These are phyloP conservation scores for Alternaria conjuncta DNA, from an alignment of 2,329 filamentous ascomycete genomes.

Conservation along the genomic window DNA sequence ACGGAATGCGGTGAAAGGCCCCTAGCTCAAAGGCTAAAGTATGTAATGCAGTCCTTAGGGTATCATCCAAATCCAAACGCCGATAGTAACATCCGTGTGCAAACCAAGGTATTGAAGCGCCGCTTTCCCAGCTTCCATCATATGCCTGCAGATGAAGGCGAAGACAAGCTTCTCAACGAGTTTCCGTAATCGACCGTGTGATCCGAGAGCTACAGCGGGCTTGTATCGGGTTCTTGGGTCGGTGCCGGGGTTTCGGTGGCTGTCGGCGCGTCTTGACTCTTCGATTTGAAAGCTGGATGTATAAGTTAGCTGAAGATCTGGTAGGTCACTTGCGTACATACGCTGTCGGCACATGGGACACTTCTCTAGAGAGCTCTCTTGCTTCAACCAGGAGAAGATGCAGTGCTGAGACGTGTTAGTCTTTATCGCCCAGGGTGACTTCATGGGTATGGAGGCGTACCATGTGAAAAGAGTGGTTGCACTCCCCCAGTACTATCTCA, in stretches of 20 bases:
- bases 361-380: constrained; percentile 89
- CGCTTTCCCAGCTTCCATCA: not conserved
- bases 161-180: not conserved
- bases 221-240: constrained; percentile 27
- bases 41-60: constrained; percentile 18
- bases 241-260: constrained; percentile 17
- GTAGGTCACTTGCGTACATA: constrained; percentile 48
- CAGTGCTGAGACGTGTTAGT: constrained; percentile 72
- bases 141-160: not conserved
- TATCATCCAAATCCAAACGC: constrained; percentile 33
- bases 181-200: not conserved
- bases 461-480: constrained; percentile 98
- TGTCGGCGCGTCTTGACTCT: constrained; percentile 41
- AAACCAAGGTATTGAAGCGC: not conserved
- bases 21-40: not conserved
- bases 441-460: constrained; percentile 53
- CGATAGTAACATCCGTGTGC: constrained; percentile 6
- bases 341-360: constrained; percentile 98
- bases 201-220: constrained; percentile 12
- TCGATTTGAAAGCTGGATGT: constrained; percentile 47
- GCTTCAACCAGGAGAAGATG: constrained; percentile 93
- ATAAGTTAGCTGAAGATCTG: constrained; percentile 16
- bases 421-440: not conserved
- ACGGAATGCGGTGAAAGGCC: not conserved
- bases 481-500: constrained; percentile 84